Evolutionary conservation across 257 asterid species (phyloP).

Genomic region (Solanum clarkiae): DNA sequence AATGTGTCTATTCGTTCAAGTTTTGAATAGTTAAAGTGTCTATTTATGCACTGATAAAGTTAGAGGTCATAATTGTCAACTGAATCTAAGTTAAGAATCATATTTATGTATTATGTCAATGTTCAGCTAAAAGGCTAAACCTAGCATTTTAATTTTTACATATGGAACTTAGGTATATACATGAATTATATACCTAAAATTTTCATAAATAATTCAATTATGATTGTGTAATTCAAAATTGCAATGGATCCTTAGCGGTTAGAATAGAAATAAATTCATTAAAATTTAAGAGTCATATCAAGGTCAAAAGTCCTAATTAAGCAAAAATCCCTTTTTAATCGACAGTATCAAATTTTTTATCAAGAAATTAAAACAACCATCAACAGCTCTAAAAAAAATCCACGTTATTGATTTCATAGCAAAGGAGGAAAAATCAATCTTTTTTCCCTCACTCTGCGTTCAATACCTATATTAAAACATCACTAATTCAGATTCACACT

Average conservation of each 20-base stretch:
- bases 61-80: too few relatives aligned
- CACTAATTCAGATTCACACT: background rate
- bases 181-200: background rate
- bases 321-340: background rate
- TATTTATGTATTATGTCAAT: too few relatives aligned
- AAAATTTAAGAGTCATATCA: background rate
- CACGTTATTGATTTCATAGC: background rate
- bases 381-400: background rate
- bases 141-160: background rate
- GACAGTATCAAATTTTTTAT: background rate
- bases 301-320: background rate
- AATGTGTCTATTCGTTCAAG: too few relatives aligned
- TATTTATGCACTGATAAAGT: too few relatives aligned
- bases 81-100: too few relatives aligned
- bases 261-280: background rate
- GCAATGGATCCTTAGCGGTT: background rate
- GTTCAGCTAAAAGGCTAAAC: background rate
- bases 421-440: background rate
- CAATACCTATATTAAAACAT: accelerated
- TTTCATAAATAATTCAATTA: background rate
- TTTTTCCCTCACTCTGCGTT: background rate
- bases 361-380: background rate
- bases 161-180: background rate
- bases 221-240: background rate
- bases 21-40: too few relatives aligned